Base-by-base conservation (phyloP, 768 basidiomycete genomes). In the Pisolithus microcarpus region DNA sequence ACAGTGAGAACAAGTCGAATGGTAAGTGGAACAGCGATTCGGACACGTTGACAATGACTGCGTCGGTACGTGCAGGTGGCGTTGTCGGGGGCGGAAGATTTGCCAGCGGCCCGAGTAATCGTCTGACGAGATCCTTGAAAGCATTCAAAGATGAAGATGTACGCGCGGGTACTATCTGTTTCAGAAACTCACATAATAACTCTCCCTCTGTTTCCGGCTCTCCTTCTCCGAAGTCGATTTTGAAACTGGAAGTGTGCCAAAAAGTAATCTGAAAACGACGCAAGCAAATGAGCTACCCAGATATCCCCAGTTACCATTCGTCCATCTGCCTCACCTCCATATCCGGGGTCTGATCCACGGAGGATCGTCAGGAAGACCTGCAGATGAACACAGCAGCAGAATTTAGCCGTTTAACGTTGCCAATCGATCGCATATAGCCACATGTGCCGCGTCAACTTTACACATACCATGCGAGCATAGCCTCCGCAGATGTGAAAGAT, bases 361-460 rank as follows among this genome's bases (percentile, higher is more conserved):
- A 39, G 87, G 87, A 58, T 84, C 75, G 56, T 85, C 79, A 45
- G 87, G 84, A 43, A 89, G 76, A 52, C 87, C 87, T 89, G 53
- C 28, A 16, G 16, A 4, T 16, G 34, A 24, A 13, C 5, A 13
- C 4, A 50, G n/a, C 31, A 34, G 13, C 5, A 34, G 5, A 34
- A 11, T 34, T 34, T 11, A 34, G 34, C 34, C 34, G 34, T 15
- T 34, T 15, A 15, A 15, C 34, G 13, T 34, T 15, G 34, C 10
- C 11, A 34, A 34, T 34, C 34, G 13, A 34, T 4, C 34, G 34
- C 34, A 34, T 34, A 34, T 11, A 15, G 11, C 43, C 46, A 28
- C 31, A 48, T 38, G 7, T 10, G 8, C 1, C n/a, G 19, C 40
- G 8, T 39, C 16, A 28, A 28, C 45, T 46, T 18, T 38, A 60